A percentile compares a stretch with the other conserved stretches of the same genome.
Conservation (phyloP, 345 rosid species). For the Salix koriyanagi region DNA sequence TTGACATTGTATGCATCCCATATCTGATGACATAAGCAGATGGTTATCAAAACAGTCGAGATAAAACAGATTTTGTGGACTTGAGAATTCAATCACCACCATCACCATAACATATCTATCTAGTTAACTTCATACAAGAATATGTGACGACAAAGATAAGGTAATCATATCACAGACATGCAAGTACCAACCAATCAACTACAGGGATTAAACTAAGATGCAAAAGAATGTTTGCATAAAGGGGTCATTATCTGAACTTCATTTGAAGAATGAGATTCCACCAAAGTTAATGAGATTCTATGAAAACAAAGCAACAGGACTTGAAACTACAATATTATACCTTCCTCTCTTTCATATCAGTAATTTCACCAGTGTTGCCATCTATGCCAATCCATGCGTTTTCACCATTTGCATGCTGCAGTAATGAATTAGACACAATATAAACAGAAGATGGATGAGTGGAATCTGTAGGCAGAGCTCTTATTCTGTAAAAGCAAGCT, state of each 20-base stretch:
- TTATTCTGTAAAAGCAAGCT: background rate
- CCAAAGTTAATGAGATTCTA: no score
- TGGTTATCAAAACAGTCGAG: background rate
- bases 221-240: background rate
- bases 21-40: conserved; percentile 40
- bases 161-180: background rate
- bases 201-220: background rate
- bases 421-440: background rate
- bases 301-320: background rate
- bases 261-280: background rate
- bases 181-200: background rate
- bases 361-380: conserved; percentile 81
- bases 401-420: conserved; percentile 93
- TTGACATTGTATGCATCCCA: conserved; percentile 98
- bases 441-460: background rate
- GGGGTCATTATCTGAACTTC: background rate
- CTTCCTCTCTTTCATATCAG: conserved; percentile 89
- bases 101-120: background rate
- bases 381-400: conserved; percentile 96
- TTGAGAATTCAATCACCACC: background rate
- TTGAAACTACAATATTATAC: conserved; percentile 26
- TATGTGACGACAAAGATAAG: background rate
- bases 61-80: background rate
- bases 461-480: background rate
- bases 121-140: background rate